phyloP scores from a whole-genome alignment of 768 basidiomycete genomes.

The Xerocomus brunneocitrinus region DNA sequence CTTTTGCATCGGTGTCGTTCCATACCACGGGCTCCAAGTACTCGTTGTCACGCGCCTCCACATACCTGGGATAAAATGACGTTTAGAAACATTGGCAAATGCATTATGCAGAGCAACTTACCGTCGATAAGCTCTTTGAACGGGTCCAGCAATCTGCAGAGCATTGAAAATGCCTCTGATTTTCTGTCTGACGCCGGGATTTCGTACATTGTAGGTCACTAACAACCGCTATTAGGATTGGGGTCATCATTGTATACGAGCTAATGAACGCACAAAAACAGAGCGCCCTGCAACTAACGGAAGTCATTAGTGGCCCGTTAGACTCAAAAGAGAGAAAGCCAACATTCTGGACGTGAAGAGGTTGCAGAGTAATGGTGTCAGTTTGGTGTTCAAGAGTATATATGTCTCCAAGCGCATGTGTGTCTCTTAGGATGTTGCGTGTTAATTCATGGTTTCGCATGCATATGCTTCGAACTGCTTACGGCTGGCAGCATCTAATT shows the following conservation, averaged over 20 bases:
- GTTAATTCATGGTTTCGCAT: neutral
- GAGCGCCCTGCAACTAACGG: slow-evolving; percentile 42
- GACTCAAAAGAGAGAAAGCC: slow-evolving; percentile 13
- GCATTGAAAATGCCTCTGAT: slow-evolving; percentile 7
- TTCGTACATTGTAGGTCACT: slow-evolving; percentile 28
- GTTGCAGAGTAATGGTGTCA: slow-evolving; percentile 24
- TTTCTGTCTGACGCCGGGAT: neutral
- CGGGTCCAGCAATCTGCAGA: slow-evolving; percentile 1
- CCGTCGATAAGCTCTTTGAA: slow-evolving; percentile 10
- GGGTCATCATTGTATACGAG: neutral
- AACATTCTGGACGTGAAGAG: slow-evolving; percentile 49
- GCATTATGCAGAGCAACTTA: neutral
- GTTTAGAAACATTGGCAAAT: no score
- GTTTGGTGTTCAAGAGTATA: slow-evolving; percentile 6
- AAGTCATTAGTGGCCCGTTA: neutral
- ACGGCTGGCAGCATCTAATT: slow-evolving; percentile 27
- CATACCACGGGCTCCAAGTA: slow-evolving; percentile 14
- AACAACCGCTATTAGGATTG: neutral
- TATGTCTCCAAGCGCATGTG: neutral
- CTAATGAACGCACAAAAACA: slow-evolving; percentile 40
- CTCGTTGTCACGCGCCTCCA: neutral
- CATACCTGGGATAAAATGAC: neutral
- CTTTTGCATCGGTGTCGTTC: slow-evolving; percentile 8
- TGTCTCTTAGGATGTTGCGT: no score
- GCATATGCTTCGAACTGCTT: neutral